Evolutionary conservation across 2,329 filamentous ascomycete species (phyloP).

Genomic region (Hypoxylon rubiginosum): DNA sequence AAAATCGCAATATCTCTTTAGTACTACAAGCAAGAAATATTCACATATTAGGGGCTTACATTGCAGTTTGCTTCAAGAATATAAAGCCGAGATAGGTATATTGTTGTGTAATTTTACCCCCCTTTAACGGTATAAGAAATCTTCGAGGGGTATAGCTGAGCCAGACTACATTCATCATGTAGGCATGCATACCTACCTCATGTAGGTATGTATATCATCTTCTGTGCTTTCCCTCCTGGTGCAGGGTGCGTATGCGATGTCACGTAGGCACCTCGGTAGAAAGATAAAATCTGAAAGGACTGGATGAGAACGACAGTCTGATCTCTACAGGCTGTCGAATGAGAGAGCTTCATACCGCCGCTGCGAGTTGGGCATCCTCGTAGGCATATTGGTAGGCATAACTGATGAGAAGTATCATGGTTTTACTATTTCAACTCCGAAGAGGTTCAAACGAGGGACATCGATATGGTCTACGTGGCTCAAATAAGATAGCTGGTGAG

Average conservation of each 20-base stretch:
- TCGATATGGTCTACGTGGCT: not conserved
- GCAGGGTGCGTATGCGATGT: not conserved
- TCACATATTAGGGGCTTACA: no score
- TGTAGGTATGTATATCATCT: not conserved
- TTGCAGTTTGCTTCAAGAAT: no score
- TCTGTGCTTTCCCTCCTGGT: not conserved
- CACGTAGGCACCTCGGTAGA: not conserved
- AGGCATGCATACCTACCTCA: not conserved
- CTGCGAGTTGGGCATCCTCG: not conserved
- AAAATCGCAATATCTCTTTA: not conserved
- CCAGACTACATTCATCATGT: not conserved
- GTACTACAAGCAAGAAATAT: no score
- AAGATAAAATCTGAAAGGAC: not conserved
- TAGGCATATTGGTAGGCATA: not conserved
- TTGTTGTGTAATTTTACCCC: no score
- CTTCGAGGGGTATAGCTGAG: no score
- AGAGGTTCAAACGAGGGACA: not conserved
- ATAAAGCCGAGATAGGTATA: no score
- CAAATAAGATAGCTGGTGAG: not conserved
- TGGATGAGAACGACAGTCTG: not conserved
- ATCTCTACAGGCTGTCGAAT: not conserved
- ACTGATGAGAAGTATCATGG: not conserved
- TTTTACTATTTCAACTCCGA: not conserved
- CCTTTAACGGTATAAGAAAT: no score
- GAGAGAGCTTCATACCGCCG: not conserved